These are phyloP conservation scores for Eucalyptus cloeziana DNA, from an alignment of 345 rosid genomes.

Conservation along the genomic window DNA sequence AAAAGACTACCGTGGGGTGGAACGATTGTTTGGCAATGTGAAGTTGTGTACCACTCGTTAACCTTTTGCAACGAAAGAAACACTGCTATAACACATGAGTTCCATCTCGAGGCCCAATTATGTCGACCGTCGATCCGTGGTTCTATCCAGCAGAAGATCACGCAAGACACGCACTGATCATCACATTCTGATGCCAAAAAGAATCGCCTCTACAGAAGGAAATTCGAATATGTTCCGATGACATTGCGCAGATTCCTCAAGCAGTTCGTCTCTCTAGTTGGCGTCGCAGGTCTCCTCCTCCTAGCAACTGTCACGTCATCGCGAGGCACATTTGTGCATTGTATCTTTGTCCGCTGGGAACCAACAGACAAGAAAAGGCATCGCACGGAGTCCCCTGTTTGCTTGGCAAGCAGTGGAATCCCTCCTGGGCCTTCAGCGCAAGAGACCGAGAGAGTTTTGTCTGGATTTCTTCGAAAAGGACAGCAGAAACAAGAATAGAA, in stretches of 20 bases:
- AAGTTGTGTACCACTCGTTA: not conserved
- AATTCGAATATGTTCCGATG: not conserved
- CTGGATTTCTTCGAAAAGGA: not conserved
- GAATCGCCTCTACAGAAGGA: not conserved
- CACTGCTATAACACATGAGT: not conserved
- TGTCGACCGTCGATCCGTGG: not conserved
- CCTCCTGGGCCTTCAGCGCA: not conserved
- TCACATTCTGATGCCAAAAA: not conserved
- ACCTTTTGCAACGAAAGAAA: not conserved
- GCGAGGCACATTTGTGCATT: not conserved
- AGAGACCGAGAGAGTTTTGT: not conserved
- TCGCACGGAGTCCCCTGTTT: not conserved
- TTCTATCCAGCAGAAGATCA: not conserved
- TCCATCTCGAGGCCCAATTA: not conserved
- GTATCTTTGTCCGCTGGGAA: not conserved
- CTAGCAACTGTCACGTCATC: not conserved
- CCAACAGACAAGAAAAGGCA: not conserved
- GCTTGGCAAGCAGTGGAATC: not conserved
- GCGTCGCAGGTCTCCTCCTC: not conserved
- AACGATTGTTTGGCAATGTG: not conserved
- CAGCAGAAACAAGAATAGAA: not conserved
- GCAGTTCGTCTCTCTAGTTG: not conserved
- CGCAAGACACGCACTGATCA: not conserved
- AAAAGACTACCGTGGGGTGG: not conserved
- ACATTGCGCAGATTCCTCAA: not conserved